Conservation (phyloP, 23 red algal genomes). For the Cyanidium caldarium region DNA sequence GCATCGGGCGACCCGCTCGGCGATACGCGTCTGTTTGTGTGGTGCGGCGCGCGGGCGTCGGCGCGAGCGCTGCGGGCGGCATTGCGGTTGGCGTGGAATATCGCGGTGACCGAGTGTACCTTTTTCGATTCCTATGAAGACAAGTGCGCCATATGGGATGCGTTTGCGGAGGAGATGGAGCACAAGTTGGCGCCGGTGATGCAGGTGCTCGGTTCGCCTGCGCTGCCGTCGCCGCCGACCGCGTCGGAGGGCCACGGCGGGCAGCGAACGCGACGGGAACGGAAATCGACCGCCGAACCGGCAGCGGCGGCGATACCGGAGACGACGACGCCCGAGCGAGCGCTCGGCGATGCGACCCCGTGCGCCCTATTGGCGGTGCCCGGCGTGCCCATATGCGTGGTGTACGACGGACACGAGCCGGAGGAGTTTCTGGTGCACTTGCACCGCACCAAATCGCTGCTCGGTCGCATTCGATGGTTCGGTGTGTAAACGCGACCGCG, state of each 20-base stretch:
- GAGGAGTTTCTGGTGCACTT: background rate
- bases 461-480: conserved; percentile 6
- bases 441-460: background rate
- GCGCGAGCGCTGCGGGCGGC: background rate
- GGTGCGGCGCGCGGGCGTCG: background rate
- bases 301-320: too few relatives aligned
- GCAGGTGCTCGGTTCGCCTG: too few relatives aligned
- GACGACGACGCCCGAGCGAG: background rate
- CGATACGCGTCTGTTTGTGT: conserved; percentile 6
- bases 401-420: background rate
- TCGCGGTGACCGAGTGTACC: background rate
- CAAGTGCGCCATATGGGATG: background rate
- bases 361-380: background rate
- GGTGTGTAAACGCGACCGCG: too few relatives aligned
- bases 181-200: too few relatives aligned
- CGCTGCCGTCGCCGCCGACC: too few relatives aligned
- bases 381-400: background rate
- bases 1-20: background rate
- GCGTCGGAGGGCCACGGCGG: too few relatives aligned
- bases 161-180: background rate
- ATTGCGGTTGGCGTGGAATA: background rate
- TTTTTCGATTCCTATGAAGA: background rate
- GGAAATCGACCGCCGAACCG: background rate
- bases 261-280: background rate
- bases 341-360: too few relatives aligned